A percentile compares a stretch with the other conserved stretches of the same genome.
These are phyloP conservation scores for Linum tenue DNA, from an alignment of 345 rosid genomes.

Conservation along the genomic window DNA sequence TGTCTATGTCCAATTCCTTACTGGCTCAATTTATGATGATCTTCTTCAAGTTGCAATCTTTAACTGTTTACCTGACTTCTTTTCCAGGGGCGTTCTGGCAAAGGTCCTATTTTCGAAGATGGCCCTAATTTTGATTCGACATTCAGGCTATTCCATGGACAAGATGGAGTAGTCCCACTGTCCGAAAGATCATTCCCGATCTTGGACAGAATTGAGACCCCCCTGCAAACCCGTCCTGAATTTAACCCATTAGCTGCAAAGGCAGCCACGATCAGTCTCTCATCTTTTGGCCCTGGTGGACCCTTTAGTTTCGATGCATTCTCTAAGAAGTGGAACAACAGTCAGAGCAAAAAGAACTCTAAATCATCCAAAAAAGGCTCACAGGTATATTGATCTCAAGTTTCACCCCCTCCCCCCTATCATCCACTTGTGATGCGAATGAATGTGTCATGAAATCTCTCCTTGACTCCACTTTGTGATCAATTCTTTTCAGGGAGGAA, in stretches of 20 bases:
- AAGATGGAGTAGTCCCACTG: slow-evolving; percentile 91
- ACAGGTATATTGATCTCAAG: slow-evolving; percentile 31
- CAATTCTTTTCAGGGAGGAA: slow-evolving; percentile 41
- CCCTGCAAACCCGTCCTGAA: slow-evolving; percentile 27
- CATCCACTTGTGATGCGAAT: not conserved
- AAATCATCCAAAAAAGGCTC: slow-evolving; percentile 57
- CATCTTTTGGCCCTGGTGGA: slow-evolving; percentile 81
- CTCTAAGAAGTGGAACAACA: slow-evolving; percentile 46
- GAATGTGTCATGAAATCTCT: not conserved
- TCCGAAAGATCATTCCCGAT: slow-evolving; percentile 36
- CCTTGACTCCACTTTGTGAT: slow-evolving; percentile 8
- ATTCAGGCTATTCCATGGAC: slow-evolving; percentile 88
- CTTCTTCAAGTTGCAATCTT: not conserved
- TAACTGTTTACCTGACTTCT: not conserved
- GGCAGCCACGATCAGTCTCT: slow-evolving; percentile 92
- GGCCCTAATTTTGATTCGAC: slow-evolving; percentile 91
- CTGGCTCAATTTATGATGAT: not conserved
- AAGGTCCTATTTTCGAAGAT: slow-evolving; percentile 97
- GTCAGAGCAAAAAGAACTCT: slow-evolving; percentile 35
- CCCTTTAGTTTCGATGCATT: slow-evolving; percentile 79
- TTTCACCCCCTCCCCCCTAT: too few relatives aligned
- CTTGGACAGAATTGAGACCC: slow-evolving; percentile 26
- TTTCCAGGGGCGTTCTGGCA: slow-evolving; percentile 43
- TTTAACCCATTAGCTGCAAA: slow-evolving; percentile 91
- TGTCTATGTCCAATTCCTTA: not conserved